Base-by-base conservation (phyloP, 495 filamentous ascomycete genomes). In the Penicillium paradoxum region DNA sequence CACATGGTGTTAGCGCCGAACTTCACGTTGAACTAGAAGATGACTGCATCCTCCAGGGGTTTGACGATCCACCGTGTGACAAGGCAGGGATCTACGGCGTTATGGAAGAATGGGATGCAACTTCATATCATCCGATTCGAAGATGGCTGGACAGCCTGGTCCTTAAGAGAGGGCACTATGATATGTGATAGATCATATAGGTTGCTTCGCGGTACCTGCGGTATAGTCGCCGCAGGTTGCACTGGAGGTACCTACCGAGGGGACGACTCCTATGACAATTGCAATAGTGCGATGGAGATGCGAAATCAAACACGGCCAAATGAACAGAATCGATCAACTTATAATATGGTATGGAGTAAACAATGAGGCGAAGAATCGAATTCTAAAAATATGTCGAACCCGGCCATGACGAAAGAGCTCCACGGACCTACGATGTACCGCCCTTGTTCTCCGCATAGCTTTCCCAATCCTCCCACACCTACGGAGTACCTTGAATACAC, bases 71-170 rank as follows among this genome's bases (percentile, higher is more conserved):
- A 51, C 38, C 14, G 49, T 51, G 49, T 34, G 29, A 51, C 49
- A 14, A 25, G 13, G 19, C 39, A 51, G 14, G 49, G 49, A 33
- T 40, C 13, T 17, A 42, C 18, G 22, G 38, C 49, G 30, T 51
- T 29, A 51, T 33, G 27, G 29, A 33, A 17, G 48, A 42, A 51
- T 42, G 42, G 48, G 48, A 51, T 42, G 36, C 14, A 18, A 51
- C 22, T 43, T 22, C 29, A 42, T 51, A 51, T 51, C 38, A 51
- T 51, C 49, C 49, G 49, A 51, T 51, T 51, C 49, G 49, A 51
- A 40, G 49, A 15, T 17, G 39, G 15, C 11, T 17, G 9, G 29
- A 32, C 7, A 17, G 38, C 49, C 49, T 19, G 42, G 38, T 51
- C n/a, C 38, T 36, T 43, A 30, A 22, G 3, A 41, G 22, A 30